Evolutionary conservation across 495 filamentous ascomycete species (phyloP), one percentile per base, ranked within the genome.

Genomic region (Talaromyces proteolyticus): DNA sequence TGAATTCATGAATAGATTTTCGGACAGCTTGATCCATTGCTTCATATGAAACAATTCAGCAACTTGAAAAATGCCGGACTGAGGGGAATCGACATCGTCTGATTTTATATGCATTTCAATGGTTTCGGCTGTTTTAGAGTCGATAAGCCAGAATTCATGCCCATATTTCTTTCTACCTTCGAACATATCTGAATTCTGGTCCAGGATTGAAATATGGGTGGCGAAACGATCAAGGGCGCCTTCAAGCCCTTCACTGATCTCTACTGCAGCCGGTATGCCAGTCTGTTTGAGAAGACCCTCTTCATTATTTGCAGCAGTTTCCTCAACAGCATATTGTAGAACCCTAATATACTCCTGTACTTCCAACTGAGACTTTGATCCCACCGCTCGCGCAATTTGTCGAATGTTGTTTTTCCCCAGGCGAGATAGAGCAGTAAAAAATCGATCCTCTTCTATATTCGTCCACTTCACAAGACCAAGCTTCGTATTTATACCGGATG

Each of bases 1-100:
- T 4, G 78, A 75, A 61, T 93, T 92, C 91, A 95, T 94, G 57
- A 94, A 93, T 1, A 92, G 36, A 3, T 71, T 69, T 19, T 73
- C 68, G 0, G 87, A 86, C 4, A 95, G 66, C 14, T 65, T 53
- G 4, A 93, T 66, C 83, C 85, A 91, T 7, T 62, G 73, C 16
- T 66, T 63, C 5, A 84, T 53, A 29, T 72, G 61, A 22, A 95
- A 76, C 0, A 95, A 53, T 46, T 73, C 66, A 1, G 79, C 72
- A 26, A 79, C 71, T 12, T 77, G 75, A 8, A 73, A 57, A 5
- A 71, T 61, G 24, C 66, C 59, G 24, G 54, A 55, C 17, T 69
- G 55, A 8, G 59, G 49, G 18, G 64, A 57, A 14, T 66, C 50
- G 18, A 64, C 61, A 26, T 65, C 60, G 6, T 57, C 39, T 58